Conservation (phyloP, 805 yeast genomes). For the Lachancea thermotolerans region DNA sequence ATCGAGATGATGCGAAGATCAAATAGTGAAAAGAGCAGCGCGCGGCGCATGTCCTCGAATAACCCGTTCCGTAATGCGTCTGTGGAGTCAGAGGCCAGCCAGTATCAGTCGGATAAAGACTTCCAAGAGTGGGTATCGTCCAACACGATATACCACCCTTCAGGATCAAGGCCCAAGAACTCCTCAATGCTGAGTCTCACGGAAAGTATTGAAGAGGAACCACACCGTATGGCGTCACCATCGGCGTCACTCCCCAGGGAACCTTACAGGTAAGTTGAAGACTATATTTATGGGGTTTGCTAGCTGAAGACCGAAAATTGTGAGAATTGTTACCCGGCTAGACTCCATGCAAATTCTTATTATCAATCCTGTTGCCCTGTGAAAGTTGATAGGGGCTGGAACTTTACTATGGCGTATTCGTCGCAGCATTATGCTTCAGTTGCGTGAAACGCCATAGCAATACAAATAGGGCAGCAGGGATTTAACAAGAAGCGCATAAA, state of each 20-base stretch:
- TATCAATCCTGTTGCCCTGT: not conserved
- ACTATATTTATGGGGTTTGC: not conserved
- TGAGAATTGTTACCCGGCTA: not conserved
- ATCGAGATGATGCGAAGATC: conserved; percentile 16
- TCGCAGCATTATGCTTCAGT: not conserved
- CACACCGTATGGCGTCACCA: conserved; percentile 9
- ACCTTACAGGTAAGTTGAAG: not conserved
- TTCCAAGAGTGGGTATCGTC: conserved; percentile 53
- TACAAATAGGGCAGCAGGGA: not conserved
- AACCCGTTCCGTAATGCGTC: conserved; percentile 63
- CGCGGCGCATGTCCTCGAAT: conserved; percentile 50
- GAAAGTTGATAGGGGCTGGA: not conserved
- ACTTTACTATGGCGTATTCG: not conserved
- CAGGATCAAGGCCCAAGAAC: conserved; percentile 26
- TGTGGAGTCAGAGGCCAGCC: conserved; percentile 23
- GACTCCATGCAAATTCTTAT: not conserved
- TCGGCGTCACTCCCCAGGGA: not conserved
- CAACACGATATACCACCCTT: conserved; percentile 14
- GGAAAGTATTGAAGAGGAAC: conserved; percentile 36
- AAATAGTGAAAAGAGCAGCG: conserved; percentile 19
- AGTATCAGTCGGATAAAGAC: conserved; percentile 29
- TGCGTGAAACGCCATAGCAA: not conserved
- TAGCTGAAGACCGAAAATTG: not conserved
- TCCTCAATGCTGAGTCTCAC: conserved; percentile 37
- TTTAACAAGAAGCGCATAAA: no score